These are phyloP conservation scores for Cryptococcus sp. DNA, from an alignment of 1,284 basidiomycete species.

Conservation along the genomic window DNA sequence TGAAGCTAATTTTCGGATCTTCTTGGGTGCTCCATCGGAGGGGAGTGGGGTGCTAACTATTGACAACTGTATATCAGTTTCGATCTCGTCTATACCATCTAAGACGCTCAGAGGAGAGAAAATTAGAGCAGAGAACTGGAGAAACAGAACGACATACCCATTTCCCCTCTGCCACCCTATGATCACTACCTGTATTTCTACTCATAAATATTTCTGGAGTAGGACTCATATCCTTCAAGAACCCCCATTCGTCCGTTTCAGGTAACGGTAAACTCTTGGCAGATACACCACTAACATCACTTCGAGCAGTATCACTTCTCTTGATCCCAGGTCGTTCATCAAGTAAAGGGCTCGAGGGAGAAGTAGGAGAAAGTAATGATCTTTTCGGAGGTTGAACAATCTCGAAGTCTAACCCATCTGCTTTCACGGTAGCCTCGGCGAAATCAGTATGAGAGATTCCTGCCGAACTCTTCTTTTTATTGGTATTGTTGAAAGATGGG, in stretches of 20 bases:
- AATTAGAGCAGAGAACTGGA: not conserved
- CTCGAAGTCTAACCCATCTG: slow-evolving; percentile 46
- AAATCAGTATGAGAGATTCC: slow-evolving; percentile 42
- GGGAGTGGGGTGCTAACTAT: slow-evolving; percentile 62
- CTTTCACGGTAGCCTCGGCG: slow-evolving; percentile 39
- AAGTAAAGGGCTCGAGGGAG: slow-evolving; percentile 2
- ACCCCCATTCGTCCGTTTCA: slow-evolving; percentile 47
- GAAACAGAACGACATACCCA: slow-evolving; percentile 29
- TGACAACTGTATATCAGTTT: slow-evolving; percentile 51
- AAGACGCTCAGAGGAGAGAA: not conserved
- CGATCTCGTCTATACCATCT: not conserved
- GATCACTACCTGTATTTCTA: slow-evolving; percentile 27
- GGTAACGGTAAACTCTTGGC: slow-evolving; percentile 13
- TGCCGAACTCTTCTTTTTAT: slow-evolving; percentile 11
- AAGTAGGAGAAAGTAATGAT: slow-evolving; percentile 4
- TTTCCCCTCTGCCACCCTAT: slow-evolving; percentile 40
- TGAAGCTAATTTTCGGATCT: slow-evolving; percentile 70
- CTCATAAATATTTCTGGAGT: slow-evolving; percentile 37
- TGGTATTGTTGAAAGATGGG: slow-evolving; percentile 14
- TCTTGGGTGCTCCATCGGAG: slow-evolving; percentile 67
- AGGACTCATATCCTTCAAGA: slow-evolving; percentile 32
- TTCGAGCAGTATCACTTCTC: slow-evolving; percentile 1
- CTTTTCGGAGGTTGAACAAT: slow-evolving; percentile 34
- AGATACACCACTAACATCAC: slow-evolving; percentile 1
- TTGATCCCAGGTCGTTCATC: not conserved